Conservation (phyloP, 1,284 basidiomycete species). For the Ceratobasidium sp. region DNA sequence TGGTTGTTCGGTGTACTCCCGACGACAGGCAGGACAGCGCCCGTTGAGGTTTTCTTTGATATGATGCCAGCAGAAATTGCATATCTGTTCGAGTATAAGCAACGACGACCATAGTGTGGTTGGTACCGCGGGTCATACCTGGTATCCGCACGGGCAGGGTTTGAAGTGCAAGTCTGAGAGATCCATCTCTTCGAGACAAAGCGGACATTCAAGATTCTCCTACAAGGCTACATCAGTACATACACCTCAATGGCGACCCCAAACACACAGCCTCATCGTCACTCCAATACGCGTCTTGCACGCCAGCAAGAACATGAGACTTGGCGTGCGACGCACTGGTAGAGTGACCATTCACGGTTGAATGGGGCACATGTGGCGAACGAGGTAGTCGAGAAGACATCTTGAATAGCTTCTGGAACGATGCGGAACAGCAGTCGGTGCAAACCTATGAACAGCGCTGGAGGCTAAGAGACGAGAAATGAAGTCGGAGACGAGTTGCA, state of each 20-base stretch:
- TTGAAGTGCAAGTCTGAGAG: slow-evolving; percentile 99
- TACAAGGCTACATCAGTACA: slow-evolving; percentile 57
- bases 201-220: slow-evolving; percentile 98
- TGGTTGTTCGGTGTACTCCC: slow-evolving; percentile 92
- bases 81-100: slow-evolving; percentile 73
- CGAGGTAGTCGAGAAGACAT: slow-evolving; percentile 43
- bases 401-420: neutral
- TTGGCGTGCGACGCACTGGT: slow-evolving; percentile 60
- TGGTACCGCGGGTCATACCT: slow-evolving; percentile 67
- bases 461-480: slow-evolving; percentile 27
- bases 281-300: slow-evolving; percentile 99
- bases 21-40: slow-evolving; percentile 95
- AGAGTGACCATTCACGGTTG: slow-evolving; percentile 37
- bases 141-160: slow-evolving; percentile 98
- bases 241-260: slow-evolving; percentile 10
- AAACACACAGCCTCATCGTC: slow-evolving; percentile 85
- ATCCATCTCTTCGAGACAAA: slow-evolving; percentile 99
- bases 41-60: slow-evolving; percentile 97
- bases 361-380: slow-evolving; percentile 47
- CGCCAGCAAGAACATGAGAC: slow-evolving; percentile 84
- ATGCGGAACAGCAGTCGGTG: slow-evolving; percentile 13
- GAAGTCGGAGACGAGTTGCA: slow-evolving; percentile 24
- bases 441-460: slow-evolving; percentile 21
- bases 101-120: slow-evolving; percentile 9
- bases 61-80: slow-evolving; percentile 99